Evolutionary conservation across 2,329 filamentous ascomycete genomes (phyloP).

Genomic region (Hypoxylon sp.): DNA sequence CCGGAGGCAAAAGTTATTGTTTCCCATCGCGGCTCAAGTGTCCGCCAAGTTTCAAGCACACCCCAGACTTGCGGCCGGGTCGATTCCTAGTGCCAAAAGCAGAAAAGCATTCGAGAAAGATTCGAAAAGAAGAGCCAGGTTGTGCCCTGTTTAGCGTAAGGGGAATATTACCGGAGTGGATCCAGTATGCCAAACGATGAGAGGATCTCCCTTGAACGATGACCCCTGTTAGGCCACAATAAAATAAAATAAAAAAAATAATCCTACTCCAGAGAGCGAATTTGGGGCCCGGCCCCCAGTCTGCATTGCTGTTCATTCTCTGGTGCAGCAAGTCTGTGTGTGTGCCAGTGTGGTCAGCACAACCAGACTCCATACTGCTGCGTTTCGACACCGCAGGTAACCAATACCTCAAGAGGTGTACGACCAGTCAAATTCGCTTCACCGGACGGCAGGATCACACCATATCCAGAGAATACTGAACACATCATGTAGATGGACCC

Average conservation of each 20-base stretch:
- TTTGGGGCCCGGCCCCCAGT: constrained; percentile 39
- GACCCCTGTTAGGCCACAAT: constrained; percentile 45
- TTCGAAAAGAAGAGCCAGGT: constrained; percentile 51
- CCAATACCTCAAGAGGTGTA: constrained; percentile 42
- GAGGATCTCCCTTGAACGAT: constrained; percentile 50
- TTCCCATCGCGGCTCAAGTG: constrained; percentile 44
- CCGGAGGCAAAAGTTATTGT: constrained; percentile 41
- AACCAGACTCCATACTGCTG: constrained; percentile 35
- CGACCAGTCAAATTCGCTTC: constrained; percentile 35
- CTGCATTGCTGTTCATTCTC: constrained; percentile 41
- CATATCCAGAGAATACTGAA: constrained; percentile 44
- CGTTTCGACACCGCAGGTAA: constrained; percentile 43
- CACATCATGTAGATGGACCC: constrained; percentile 45
- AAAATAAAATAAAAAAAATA: constrained; percentile 35
- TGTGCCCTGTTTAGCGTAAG: constrained; percentile 51
- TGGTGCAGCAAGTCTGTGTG: constrained; percentile 33
- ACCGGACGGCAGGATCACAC: constrained; percentile 42
- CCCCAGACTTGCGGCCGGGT: constrained; percentile 46
- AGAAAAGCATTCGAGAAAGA: constrained; percentile 55
- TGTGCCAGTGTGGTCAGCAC: constrained; percentile 36
- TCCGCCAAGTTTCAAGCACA: constrained; percentile 42
- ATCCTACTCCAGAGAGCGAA: constrained; percentile 21
- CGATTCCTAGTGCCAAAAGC: constrained; percentile 47
- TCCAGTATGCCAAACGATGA: constrained; percentile 46
- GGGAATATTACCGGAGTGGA: constrained; percentile 53